These are phyloP conservation scores for Teratosphaeria zuluensis DNA, from an alignment of 2,329 filamentous ascomycete species.

Conservation along the genomic window DNA sequence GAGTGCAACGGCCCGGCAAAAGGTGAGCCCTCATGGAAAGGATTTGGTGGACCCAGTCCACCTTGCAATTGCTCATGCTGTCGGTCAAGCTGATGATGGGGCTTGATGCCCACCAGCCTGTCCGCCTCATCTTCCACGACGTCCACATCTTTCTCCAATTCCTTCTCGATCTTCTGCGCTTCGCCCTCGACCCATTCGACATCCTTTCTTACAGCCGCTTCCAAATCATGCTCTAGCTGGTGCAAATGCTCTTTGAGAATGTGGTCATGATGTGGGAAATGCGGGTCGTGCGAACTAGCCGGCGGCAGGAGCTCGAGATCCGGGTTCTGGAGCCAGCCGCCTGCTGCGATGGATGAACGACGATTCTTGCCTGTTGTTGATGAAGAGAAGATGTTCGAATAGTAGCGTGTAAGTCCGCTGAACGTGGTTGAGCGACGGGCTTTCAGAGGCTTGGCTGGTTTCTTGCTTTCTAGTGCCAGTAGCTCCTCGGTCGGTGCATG, in stretches of 20 bases:
- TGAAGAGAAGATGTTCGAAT: slow-evolving; percentile 34
- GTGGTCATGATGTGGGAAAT: slow-evolving; percentile 6
- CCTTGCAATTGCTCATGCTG: neutral
- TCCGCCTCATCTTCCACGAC: slow-evolving; percentile 8
- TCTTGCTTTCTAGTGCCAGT: slow-evolving; percentile 5
- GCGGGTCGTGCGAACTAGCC: slow-evolving; percentile 4
- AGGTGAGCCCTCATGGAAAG: neutral
- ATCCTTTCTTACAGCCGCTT: slow-evolving; percentile 6
- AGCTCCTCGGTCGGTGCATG: neutral
- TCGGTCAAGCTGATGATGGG: slow-evolving; percentile 1
- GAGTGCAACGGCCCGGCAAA: neutral
- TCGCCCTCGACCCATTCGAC: slow-evolving; percentile 8
- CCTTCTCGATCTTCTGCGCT: slow-evolving; percentile 4
- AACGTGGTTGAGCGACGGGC: slow-evolving; percentile 32
- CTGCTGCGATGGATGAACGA: slow-evolving; percentile 32
- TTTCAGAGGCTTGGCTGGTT: slow-evolving; percentile 2
- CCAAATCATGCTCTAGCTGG: slow-evolving; percentile 6
- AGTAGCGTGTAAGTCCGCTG: slow-evolving; percentile 34
- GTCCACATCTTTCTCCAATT: neutral
- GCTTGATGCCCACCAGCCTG: neutral
- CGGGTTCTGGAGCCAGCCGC: slow-evolving; percentile 35
- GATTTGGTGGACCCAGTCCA: neutral
- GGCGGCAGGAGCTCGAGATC: slow-evolving; percentile 38
- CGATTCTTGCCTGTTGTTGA: slow-evolving; percentile 34
- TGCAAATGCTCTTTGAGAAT: slow-evolving; percentile 11